Conservation (phyloP, 2,329 filamentous ascomycete genomes). For the Venturia pyrina region DNA sequence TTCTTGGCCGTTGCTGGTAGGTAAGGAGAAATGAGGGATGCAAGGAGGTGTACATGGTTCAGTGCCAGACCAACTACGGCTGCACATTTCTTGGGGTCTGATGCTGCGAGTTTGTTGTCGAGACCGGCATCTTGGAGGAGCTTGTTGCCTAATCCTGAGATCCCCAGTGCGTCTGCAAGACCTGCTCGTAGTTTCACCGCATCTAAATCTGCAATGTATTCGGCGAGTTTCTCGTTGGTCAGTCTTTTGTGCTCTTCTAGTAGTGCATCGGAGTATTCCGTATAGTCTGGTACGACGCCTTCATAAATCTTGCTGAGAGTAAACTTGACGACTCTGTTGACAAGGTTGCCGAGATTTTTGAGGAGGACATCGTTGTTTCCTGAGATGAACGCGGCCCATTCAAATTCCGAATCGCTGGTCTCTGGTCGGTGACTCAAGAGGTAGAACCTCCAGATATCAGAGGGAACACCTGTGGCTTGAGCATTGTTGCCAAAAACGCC, state of each 20-base stretch:
- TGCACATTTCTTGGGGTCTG: constrained; percentile 49
- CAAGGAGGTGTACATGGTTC: constrained; percentile 74
- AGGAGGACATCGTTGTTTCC: constrained; percentile 85
- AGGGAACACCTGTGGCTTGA: constrained; percentile 70
- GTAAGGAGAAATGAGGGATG: constrained; percentile 70
- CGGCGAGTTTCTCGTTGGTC: constrained; percentile 54
- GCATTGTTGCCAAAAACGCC: constrained; percentile 89
- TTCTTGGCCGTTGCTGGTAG: constrained; percentile 68
- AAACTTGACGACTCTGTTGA: constrained; percentile 52
- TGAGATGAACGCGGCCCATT: constrained; percentile 75
- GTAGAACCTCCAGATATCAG: constrained; percentile 92
- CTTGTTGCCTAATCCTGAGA: constrained; percentile 53
- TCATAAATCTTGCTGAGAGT: constrained; percentile 64
- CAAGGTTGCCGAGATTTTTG: constrained; percentile 56
- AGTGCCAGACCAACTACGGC: constrained; percentile 66
- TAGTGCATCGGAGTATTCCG: constrained; percentile 35
- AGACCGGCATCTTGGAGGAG: constrained; percentile 50
- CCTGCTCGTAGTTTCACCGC: constrained; percentile 60
- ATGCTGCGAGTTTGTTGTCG: constrained; percentile 51
- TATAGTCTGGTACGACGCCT: constrained; percentile 57
- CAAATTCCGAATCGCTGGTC: constrained; percentile 77
- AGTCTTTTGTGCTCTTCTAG: constrained; percentile 40
- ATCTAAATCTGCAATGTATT: constrained; percentile 60
- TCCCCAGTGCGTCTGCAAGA: constrained; percentile 53
- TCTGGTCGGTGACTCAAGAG: constrained; percentile 78